Evolutionary conservation across 108 stramenopile species (phyloP), one percentile per base, ranked within the genome.

Genomic region (Cyclotella choctawhatcheeana): DNA sequence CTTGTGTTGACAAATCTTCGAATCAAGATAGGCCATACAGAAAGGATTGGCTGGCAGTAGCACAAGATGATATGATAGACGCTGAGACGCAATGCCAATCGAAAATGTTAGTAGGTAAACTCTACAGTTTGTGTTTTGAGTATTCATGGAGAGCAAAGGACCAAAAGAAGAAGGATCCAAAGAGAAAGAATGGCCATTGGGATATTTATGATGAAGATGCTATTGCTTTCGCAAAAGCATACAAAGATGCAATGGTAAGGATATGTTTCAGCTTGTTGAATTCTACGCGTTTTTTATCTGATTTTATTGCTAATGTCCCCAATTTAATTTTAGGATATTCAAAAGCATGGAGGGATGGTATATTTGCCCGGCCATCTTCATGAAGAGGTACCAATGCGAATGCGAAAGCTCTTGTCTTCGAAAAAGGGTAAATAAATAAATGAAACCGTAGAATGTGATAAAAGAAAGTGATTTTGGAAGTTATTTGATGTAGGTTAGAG

Each of bases 131-230:
- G 45, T 73, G 78, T 48, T 13, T 5, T 3, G 25, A 62, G 5
- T 30, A 44, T 40, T 76, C 76, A 5, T 22, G 37, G 35, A 25
- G 26, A 40, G 20, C 25, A 37, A 35, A 53, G 30, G 74, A 58
- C 14, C 4, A 17, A n/a, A n/a, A n/a, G n/a, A 20, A 17, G 13
- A 35, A 62, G 5, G 22, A 44, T 40, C 69, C 76, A 5, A 32
- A 51, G 35, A 25, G 26, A 40, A 10, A 35, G 31, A 35, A 53
- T 43, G 74, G 66, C 14, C 4, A 17, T 12, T 29, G 37, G 53
- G 68, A 77, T 58, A 67, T 77, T 18, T 77, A 56, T 52, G 45
- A 77, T 54, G 62, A 69, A 55, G 68, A 77, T 58, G 61, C 76
- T 0, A 18, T 60, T 58, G 67, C 76, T 44, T 77, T 60, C 59